phyloP scores from a whole-genome alignment of 331 rosid species.

The Acacia pycnantha region DNA sequence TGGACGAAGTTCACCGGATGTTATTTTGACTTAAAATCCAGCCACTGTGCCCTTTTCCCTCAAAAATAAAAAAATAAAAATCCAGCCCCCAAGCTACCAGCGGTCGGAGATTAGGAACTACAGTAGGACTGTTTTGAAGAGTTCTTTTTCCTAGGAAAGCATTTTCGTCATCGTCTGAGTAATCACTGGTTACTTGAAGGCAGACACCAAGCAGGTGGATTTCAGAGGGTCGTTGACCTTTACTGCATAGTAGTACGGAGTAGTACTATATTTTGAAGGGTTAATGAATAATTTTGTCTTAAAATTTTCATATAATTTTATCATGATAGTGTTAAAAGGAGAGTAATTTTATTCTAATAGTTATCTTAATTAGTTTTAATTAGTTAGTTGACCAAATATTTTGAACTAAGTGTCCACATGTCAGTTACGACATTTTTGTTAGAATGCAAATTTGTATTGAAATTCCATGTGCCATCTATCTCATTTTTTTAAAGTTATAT shows the following conservation, averaged over 20 bases:
- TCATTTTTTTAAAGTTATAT: no score
- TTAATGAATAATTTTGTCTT: no score
- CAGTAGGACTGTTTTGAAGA: background rate
- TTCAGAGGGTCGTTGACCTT: slow-evolving; percentile 29
- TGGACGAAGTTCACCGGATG: background rate
- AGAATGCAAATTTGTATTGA: rapidly evolving
- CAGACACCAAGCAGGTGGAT: slow-evolving; percentile 10
- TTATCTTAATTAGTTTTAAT: no score
- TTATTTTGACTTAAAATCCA: background rate
- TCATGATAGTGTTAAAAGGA: no score
- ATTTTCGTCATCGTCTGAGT: background rate
- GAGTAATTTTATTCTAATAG: no score
- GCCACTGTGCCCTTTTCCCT: no score
- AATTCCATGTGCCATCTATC: no score
- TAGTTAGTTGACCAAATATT: no score
- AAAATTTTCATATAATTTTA: no score
- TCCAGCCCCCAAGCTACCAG: background rate
- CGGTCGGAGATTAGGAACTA: background rate
- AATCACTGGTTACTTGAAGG: background rate
- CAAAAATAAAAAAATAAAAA: no score
- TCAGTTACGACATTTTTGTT: no score
- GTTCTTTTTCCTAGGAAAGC: background rate
- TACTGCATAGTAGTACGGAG: background rate
- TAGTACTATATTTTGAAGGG: background rate
- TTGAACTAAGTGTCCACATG: rapidly evolving